A percentile compares a stretch with the other conserved stretches of the same genome.
These are phyloP conservation scores for Helotiales sp. DNA, from an alignment of 2,329 filamentous ascomycete genomes.

Conservation along the genomic window DNA sequence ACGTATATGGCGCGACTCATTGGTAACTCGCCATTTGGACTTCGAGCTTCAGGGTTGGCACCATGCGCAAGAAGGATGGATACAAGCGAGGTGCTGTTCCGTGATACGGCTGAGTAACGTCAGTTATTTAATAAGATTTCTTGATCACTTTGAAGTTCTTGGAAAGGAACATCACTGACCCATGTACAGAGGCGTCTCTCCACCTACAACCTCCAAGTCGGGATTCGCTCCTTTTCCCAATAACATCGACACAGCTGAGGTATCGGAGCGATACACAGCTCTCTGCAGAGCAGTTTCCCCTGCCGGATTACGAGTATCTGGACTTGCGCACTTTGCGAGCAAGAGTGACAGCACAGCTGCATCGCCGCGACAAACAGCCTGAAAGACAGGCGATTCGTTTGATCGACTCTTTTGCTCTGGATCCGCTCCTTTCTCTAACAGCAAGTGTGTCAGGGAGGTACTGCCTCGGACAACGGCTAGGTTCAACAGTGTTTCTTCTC, in stretches of 20 bases:
- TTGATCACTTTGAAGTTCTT: no score
- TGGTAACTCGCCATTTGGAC: conserved; percentile 17
- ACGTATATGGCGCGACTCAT: conserved; percentile 21
- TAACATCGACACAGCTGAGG: conserved; percentile 15
- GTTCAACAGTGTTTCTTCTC: conserved; percentile 19
- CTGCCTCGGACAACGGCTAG: conserved; percentile 21
- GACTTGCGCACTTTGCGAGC: conserved; percentile 12
- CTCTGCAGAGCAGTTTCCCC: conserved; percentile 17
- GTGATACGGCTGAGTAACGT: conserved; percentile 11
- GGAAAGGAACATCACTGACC: background rate
- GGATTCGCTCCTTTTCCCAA: conserved; percentile 17
- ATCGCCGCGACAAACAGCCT: conserved; percentile 13
- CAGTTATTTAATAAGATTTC: background rate
- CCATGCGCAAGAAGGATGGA: conserved; percentile 20
- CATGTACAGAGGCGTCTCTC: conserved; percentile 24
- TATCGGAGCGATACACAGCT: conserved; percentile 16
- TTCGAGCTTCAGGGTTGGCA: conserved; percentile 20
- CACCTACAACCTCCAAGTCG: conserved; percentile 15
- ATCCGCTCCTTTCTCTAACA: conserved; percentile 25
- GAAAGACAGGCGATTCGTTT: conserved; percentile 16
- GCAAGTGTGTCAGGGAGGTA: conserved; percentile 16
- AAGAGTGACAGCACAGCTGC: conserved; percentile 13
- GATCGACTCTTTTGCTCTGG: conserved; percentile 17
- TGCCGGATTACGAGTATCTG: conserved; percentile 12
- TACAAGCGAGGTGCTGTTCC: conserved; percentile 11